Evolutionary conservation across 345 rosid species (phyloP).

Genomic region (Moricandia arvensis): DNA sequence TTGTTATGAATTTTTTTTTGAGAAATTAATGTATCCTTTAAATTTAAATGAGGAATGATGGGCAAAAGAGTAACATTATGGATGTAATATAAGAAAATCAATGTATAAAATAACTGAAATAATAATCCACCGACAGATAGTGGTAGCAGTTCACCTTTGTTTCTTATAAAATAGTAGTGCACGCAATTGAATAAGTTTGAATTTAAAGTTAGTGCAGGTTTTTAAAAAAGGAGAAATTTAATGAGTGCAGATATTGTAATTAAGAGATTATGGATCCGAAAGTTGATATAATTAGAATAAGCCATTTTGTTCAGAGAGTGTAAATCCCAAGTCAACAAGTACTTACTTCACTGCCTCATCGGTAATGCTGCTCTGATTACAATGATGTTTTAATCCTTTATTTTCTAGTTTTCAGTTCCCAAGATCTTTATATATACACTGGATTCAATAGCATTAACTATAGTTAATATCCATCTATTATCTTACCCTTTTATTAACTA

Average conservation of each 20-base stretch:
- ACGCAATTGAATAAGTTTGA: slow-evolving; percentile 9
- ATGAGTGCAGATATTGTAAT: slow-evolving; percentile 19
- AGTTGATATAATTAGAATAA: slow-evolving; percentile 9
- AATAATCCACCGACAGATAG: slow-evolving; percentile 37
- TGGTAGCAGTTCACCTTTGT: slow-evolving; percentile 28
- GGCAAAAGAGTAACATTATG: background rate
- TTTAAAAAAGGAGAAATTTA: background rate
- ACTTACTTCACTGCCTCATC: slow-evolving; percentile 10
- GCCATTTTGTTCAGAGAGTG: slow-evolving; percentile 15
- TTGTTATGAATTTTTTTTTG: background rate
- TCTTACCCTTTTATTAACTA: background rate
- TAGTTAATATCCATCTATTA: background rate
- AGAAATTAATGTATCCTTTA: background rate
- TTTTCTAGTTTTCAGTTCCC: slow-evolving; percentile 32
- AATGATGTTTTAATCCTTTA: slow-evolving; percentile 18
- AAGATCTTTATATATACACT: background rate
- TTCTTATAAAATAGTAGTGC: background rate
- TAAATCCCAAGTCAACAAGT: slow-evolving; percentile 41
- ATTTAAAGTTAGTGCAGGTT: slow-evolving; percentile 27
- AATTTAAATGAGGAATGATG: background rate
- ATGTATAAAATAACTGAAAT: background rate
- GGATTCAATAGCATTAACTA: background rate
- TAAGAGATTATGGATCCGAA: slow-evolving; percentile 17
- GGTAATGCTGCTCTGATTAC: slow-evolving; percentile 27
- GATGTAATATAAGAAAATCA: background rate